These are phyloP conservation scores for Trypanosoma lewisi DNA, from an alignment of 208 protist genomes.

Conservation along the genomic window DNA sequence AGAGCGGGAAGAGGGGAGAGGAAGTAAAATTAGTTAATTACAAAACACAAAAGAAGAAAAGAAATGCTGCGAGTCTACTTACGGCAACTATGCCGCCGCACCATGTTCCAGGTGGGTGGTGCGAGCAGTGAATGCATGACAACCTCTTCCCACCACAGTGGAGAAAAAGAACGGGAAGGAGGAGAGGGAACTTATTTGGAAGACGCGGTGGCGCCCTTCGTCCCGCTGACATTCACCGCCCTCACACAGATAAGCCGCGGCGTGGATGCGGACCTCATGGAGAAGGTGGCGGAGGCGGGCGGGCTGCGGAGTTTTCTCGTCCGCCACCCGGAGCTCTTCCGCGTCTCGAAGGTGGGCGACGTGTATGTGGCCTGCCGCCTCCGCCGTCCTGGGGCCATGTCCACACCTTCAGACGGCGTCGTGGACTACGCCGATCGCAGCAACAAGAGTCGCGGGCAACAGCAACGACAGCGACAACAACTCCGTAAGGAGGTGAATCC, in stretches of 20 bases:
- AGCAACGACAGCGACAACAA: not conserved
- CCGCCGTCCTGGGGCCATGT: not conserved
- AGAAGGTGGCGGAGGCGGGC: slow-evolving; percentile 27
- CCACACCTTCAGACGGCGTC: not conserved
- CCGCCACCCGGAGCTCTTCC: slow-evolving; percentile 24
- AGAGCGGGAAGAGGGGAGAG: not conserved
- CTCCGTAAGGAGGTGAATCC: too few species aligned
- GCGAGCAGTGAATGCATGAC: not conserved
- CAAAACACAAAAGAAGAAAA: not conserved
- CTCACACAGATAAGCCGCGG: slow-evolving; percentile 52
- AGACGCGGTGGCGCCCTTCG: slow-evolving; percentile 27
- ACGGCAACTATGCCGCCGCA: slow-evolving; percentile 1
- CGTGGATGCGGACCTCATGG: slow-evolving; percentile 48
- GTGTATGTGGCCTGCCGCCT: slow-evolving; percentile 33
- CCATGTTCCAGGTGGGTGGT: not conserved
- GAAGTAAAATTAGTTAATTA: not conserved
- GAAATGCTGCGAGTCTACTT: slow-evolving; percentile 15
- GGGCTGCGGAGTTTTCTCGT: slow-evolving; percentile 29
- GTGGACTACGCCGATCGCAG: too few species aligned
- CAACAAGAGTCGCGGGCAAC: not conserved
- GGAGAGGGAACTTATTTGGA: not conserved
- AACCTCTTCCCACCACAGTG: not conserved
- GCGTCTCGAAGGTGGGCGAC: slow-evolving; percentile 26
- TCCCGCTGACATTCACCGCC: slow-evolving; percentile 55
- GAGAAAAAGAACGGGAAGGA: too few species aligned